phyloP scores from a whole-genome alignment of 2,329 filamentous ascomycete species.

The Hypoxylon sp. region DNA sequence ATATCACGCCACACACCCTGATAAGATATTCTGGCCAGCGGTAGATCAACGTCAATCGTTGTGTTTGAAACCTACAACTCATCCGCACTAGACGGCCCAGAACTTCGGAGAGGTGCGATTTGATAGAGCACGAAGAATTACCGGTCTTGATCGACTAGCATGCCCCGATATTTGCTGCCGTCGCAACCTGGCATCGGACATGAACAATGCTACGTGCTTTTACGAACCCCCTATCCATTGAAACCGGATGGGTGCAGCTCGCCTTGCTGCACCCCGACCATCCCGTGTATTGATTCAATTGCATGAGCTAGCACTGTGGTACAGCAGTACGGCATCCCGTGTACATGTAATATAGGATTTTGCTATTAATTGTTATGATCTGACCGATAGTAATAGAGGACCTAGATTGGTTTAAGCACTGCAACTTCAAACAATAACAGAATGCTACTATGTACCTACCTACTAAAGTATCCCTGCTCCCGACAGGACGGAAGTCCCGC shows the following conservation, averaged over 20 bases:
- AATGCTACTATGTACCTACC: too few relatives aligned
- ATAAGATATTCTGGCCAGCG: slow-evolving; percentile 23
- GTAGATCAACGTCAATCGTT: slow-evolving; percentile 17
- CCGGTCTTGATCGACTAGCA: slow-evolving; percentile 21
- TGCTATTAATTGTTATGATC: too few relatives aligned
- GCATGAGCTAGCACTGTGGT: slow-evolving; percentile 17
- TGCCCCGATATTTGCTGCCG: slow-evolving; percentile 24
- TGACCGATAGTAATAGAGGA: slow-evolving; percentile 19
- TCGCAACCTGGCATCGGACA: slow-evolving; percentile 22
- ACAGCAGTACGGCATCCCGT: too few relatives aligned
- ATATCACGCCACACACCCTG: slow-evolving; percentile 28
- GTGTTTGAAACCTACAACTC: slow-evolving; percentile 23
- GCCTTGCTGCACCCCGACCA: slow-evolving; percentile 23
- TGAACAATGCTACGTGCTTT: slow-evolving; percentile 24
- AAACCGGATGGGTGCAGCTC: slow-evolving; percentile 14
- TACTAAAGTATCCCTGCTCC: slow-evolving; percentile 29
- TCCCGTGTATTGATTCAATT: slow-evolving; percentile 15
- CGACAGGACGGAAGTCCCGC: slow-evolving; percentile 35
- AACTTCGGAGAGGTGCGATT: slow-evolving; percentile 14
- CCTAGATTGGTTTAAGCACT: too few relatives aligned
- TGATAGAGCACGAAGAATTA: slow-evolving; percentile 24
- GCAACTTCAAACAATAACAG: too few relatives aligned
- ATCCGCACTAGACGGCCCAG: slow-evolving; percentile 29
- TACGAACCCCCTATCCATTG: slow-evolving; percentile 22
- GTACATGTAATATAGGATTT: too few relatives aligned